Base-by-base conservation (phyloP, 2,329 filamentous ascomycete genomes). In the Aureobasidium pullulans region DNA sequence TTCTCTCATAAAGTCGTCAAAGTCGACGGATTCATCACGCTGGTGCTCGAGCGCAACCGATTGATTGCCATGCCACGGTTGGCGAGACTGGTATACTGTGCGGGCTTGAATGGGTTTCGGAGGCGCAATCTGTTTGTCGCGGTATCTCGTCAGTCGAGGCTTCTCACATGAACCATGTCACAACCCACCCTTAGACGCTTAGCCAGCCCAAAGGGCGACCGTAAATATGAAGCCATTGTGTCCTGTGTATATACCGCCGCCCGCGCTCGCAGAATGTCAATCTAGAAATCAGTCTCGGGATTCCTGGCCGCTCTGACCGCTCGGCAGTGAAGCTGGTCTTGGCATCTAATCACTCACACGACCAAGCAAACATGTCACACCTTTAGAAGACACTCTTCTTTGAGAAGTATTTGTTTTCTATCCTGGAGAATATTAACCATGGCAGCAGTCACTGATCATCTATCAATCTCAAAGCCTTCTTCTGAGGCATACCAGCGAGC, bases 171-270 rank as follows among this genome's bases (percentile, higher is more conserved):
- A 28, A 32, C 19, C 23, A n/a, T 15, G 6, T 7, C 6, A 28
- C 15, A 11, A 15, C 66, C 58, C 62, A 78, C 77, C 68, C 72
- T 74, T 40, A 73, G 64, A 63, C 76, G 70, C 69, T 77, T 79
- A 29, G 70, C 69, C 16, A 74, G 68, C 63, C 72, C 71, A 62
- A 75, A 64, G 6, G 78, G 70, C 52, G 76, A 75, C 66, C 75
- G 70, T 63, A 72, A 66, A 70, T 73, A 76, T 64, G 72, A 66
- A 60, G 77, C 73, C 77, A 79, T 79, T 23, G 60, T 29, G 52
- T 49, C 52, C 28, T 56, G 47, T n/a, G 28, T n/a, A 39, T 40
- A 52, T 34, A 28, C 29, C 10, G n/a, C 36, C 39, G 50, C 39
- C 23, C 49, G 49, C 43, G 19, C 54, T 57, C 34, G 40, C 31